Percentiles rank a stretch among this genome's conserved stretches.
Evolutionary conservation across 31 red algal genomes (phyloP).

Genomic region (Porphyra umbilicalis): DNA sequence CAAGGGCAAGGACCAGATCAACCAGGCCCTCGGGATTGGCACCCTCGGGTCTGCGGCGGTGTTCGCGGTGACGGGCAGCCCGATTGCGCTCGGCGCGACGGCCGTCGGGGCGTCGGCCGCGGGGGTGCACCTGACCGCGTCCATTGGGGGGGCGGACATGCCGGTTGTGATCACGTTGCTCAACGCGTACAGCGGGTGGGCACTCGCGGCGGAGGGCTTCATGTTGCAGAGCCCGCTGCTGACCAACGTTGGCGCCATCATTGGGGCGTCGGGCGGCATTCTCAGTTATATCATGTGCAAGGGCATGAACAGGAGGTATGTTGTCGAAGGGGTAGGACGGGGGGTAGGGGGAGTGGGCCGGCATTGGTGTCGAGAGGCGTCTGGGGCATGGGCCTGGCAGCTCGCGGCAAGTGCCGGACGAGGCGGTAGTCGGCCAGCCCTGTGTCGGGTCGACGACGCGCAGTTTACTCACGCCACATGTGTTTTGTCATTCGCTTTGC

Average conservation of each 20-base stretch:
- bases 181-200: constrained; percentile 60
- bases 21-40: constrained; percentile 22
- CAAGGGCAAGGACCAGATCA: constrained; percentile 44
- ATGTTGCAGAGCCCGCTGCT: constrained; percentile 53
- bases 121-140: constrained; percentile 67
- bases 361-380: no score
- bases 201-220: constrained; percentile 53
- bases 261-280: constrained; percentile 61
- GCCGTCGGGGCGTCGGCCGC: constrained; percentile 31
- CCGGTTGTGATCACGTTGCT: constrained; percentile 65
- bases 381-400: no score
- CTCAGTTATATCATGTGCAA: constrained; percentile 68
- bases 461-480: no score
- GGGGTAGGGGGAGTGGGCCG: no score
- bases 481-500: no score
- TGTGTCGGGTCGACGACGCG: no score
- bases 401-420: no score
- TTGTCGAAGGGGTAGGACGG: no score
- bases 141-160: constrained; percentile 81
- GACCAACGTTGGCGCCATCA: constrained; percentile 50
- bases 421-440: no score
- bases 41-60: constrained; percentile 24
- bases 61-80: constrained; percentile 41
- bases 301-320: constrained; percentile 63
- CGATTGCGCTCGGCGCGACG: constrained; percentile 22